These are phyloP conservation scores for Ceratocystis cubensis DNA, from an alignment of 2,329 filamentous ascomycete genomes.

Conservation along the genomic window DNA sequence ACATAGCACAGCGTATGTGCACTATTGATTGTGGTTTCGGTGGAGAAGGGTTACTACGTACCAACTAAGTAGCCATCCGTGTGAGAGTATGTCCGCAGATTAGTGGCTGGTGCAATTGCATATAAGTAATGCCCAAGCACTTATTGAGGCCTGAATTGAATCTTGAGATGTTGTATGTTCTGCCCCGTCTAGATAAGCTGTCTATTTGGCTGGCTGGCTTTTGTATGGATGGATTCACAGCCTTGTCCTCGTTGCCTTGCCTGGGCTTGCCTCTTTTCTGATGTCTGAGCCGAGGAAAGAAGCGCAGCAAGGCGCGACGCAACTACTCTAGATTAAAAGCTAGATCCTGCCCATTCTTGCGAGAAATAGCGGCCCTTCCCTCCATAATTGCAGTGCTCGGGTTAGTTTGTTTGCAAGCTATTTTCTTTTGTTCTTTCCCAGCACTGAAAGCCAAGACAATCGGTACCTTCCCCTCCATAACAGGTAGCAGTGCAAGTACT, in stretches of 20 bases:
- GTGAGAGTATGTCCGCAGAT: too few species aligned
- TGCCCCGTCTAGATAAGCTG: not conserved
- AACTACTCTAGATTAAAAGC: not conserved
- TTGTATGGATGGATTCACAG: not conserved
- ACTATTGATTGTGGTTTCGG: too few species aligned
- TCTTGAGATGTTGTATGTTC: not conserved
- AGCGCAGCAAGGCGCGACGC: too few species aligned
- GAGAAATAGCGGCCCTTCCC: not conserved
- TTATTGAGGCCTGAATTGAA: not conserved
- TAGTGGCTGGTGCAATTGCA: too few species aligned
- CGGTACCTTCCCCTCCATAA: not conserved
- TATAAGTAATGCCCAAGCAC: too few species aligned
- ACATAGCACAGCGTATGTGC: too few species aligned
- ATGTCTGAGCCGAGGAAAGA: not conserved
- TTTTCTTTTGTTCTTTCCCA: not conserved
- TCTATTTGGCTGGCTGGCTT: not conserved
- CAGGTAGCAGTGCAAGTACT: not conserved
- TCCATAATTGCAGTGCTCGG: not conserved
- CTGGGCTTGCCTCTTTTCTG: not conserved
- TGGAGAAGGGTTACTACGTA: too few species aligned
- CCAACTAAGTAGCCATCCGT: too few species aligned
- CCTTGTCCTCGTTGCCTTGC: not conserved
- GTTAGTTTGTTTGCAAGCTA: not conserved
- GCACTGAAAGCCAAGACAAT: not conserved
- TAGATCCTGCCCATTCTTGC: not conserved